Percentiles rank a stretch among this genome's conserved stretches.
These are phyloP conservation scores for Neurospora sp. DNA, from an alignment of 2,329 filamentous ascomycete species.

Conservation along the genomic window DNA sequence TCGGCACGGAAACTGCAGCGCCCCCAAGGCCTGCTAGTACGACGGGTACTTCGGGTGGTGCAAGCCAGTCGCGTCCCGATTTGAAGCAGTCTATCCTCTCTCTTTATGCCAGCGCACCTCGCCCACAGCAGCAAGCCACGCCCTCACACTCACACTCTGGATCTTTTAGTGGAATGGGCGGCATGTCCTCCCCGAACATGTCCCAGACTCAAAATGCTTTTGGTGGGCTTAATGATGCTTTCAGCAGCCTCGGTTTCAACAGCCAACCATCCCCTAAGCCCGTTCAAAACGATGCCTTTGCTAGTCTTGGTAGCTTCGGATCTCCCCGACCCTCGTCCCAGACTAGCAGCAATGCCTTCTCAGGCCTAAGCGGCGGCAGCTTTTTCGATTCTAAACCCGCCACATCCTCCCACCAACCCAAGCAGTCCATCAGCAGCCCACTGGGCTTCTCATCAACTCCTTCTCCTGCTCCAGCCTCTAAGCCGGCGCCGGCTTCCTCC, in stretches of 20 bases:
- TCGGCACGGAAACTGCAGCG: conserved; percentile 60
- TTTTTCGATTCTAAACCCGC: conserved; percentile 73
- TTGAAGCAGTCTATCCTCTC: conserved; percentile 96
- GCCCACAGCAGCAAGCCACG: conserved; percentile 50
- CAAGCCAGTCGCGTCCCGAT: conserved; percentile 72
- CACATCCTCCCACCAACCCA: conserved; percentile 35
- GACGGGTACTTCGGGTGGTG: conserved; percentile 49
- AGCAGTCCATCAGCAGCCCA: conserved; percentile 46
- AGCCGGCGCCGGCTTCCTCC: conserved; percentile 35
- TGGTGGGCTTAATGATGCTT: conserved; percentile 71
- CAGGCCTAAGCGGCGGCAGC: conserved; percentile 57
- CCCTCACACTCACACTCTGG: conserved; percentile 47
- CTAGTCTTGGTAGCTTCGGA: conserved; percentile 20
- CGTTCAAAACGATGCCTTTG: conserved; percentile 28
- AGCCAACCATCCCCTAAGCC: conserved; percentile 33
- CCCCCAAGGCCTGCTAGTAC: conserved; percentile 79
- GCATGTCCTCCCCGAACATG: conserved; percentile 47
- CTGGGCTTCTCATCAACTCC: conserved; percentile 56
- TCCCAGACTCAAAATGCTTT: conserved; percentile 37
- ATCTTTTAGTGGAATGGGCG: conserved; percentile 46
- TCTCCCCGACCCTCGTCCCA: conserved; percentile 25
- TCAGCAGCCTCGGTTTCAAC: conserved; percentile 43
- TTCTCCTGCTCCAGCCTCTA: conserved; percentile 30
- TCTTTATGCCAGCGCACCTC: conserved; percentile 76
- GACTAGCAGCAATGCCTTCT: conserved; percentile 35